Evolutionary conservation across 106 monocot genomes (phyloP), one percentile per base, ranked within the genome.

Genomic region (Dactylorhiza incarnata): DNA sequence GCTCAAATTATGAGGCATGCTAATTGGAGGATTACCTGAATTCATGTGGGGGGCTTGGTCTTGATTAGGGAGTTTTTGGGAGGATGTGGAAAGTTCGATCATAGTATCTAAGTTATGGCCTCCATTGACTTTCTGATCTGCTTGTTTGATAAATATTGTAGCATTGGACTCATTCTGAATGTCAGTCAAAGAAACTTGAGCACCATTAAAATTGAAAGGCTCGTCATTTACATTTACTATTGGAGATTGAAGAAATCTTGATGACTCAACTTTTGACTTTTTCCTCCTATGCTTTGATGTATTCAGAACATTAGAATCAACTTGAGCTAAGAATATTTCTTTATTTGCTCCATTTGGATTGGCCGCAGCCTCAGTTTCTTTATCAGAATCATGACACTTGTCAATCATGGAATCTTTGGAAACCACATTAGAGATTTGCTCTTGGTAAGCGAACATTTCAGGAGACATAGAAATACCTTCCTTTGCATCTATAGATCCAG

Each of bases 11-110:
- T 26, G 11, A 65, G 65, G 65, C 11, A 65, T 26, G 65, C 65
- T 14, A 65, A 65, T 65, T 65, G 29, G 65, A 65, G 24, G 65
- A 65, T 65, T 65, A 29, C 9, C 65, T 29, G 65, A 65, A 65
- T 29, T 65, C 65, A 29, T 12, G 65, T 65, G 9, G 29, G 65
- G 29, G n/a, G 29, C 29, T 65, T 65, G 16, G 0, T 44, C 69
- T 69, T 69, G 69, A 5, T 46, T 46, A 49, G 49, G 29, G 59
- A 17, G n/a, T 59, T 3, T 59, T 59, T 59, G 59, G 37, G 37
- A 37, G 65, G 65, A 29, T 13, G 29, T 26, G 29, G 26, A 65
- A 3, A 29, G 12, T 65, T 65, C 29, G 29, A 65, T 65, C 26
- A 65, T 65, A 65, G 65, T 4, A 65, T 65, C 65, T 65, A 65